phyloP scores from a whole-genome alignment of 2,329 filamentous ascomycete species.

The Ilyonectria sp. region DNA sequence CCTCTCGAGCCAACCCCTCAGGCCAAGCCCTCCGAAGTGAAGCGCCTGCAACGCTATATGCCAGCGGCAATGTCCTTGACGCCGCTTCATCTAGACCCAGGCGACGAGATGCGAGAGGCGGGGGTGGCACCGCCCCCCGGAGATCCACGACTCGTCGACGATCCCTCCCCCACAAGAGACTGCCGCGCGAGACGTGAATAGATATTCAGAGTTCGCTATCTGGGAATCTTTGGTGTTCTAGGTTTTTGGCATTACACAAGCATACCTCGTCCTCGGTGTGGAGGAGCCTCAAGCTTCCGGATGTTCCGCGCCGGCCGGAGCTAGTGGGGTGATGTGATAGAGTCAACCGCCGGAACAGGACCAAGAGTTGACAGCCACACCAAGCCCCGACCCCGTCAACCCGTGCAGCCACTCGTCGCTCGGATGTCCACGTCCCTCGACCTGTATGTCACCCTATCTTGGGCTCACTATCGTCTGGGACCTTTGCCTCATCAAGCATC shows the following conservation, averaged over 20 bases:
- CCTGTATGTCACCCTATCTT: constrained; percentile 38
- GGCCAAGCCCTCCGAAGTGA: constrained; percentile 16
- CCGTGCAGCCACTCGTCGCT: background rate
- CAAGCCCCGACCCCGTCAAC: background rate
- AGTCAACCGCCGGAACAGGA: constrained; percentile 30
- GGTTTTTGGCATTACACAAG: constrained; percentile 16
- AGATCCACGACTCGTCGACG: background rate
- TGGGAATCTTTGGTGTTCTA: background rate
- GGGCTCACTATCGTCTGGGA: constrained; percentile 1
- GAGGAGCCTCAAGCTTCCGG: constrained; percentile 41
- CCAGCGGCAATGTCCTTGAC: constrained; percentile 3
- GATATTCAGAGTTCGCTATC: constrained; percentile 11
- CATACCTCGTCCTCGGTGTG: constrained; percentile 25
- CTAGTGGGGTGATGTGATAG: constrained; percentile 37
- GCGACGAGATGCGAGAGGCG: constrained; percentile 13
- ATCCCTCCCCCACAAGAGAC: background rate
- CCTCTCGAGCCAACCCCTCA: constrained; percentile 13
- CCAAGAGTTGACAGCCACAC: constrained; percentile 19
- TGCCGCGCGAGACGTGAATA: background rate
- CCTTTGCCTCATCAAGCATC: constrained; percentile 19
- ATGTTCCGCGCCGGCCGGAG: constrained; percentile 44
- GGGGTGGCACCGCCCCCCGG: constrained; percentile 10
- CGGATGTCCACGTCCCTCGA: constrained; percentile 36
- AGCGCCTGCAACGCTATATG: constrained; percentile 28
- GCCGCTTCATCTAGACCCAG: constrained; percentile 11